Evolutionary conservation across 148 eudicot genomes (phyloP).

Genomic region (Rhododendron vialii): DNA sequence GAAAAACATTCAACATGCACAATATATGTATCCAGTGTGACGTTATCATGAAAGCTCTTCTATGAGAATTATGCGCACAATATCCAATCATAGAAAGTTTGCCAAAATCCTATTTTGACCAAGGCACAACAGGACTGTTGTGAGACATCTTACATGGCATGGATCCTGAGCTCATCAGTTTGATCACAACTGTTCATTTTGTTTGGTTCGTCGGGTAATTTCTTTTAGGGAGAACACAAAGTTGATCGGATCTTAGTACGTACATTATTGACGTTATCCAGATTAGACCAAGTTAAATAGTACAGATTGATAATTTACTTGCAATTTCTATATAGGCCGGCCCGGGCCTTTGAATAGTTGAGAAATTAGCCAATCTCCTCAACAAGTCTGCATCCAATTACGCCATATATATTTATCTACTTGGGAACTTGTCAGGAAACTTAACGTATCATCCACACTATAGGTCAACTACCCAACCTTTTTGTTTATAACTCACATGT

Average conservation of each 20-base stretch:
- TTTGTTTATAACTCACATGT: too few species aligned
- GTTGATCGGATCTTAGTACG: too few species aligned
- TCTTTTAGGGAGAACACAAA: too few species aligned
- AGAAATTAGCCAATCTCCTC: background rate
- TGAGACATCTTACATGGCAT: background rate
- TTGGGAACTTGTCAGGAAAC: too few species aligned
- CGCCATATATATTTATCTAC: background rate
- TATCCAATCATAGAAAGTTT: too few species aligned
- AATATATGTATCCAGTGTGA: background rate
- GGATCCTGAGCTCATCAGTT: background rate
- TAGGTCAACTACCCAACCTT: too few species aligned
- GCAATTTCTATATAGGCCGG: background rate
- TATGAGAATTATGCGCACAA: background rate
- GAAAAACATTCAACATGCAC: background rate
- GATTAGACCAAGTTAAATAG: background rate
- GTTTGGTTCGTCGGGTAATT: background rate
- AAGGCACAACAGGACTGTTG: background rate
- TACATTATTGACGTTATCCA: background rate
- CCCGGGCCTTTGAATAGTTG: too few species aligned
- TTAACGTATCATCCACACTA: too few species aligned
- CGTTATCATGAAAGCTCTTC: background rate
- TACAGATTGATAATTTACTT: background rate
- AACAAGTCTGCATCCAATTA: background rate
- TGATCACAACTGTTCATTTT: background rate
- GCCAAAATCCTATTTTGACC: too few species aligned